Evolutionary conservation across 176 grass and related monocot species (phyloP), one percentile per base, ranked within the genome.

Genomic region (Guadua angustifolia): DNA sequence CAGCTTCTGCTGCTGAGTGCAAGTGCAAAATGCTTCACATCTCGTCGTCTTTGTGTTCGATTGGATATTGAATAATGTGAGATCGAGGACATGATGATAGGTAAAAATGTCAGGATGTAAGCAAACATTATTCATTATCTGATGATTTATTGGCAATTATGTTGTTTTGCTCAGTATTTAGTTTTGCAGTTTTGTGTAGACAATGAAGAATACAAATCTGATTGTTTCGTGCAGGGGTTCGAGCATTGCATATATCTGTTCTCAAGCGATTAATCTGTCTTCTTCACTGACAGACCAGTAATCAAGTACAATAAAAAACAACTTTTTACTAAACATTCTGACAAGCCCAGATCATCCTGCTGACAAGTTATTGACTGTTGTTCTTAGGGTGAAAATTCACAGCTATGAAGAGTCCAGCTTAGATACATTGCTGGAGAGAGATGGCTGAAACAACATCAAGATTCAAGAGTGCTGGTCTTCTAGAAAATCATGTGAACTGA

Each of bases 401-500:
- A 36, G 32, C 6, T 8, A 44, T 24, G 35, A 43, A 60, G 21
- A 13, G 22, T 29, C 39, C 17, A 25, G 2, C 33, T 46, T 25
- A 70, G 21, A 9, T 36, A 18, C 78, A 80, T 3, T 83, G 26
- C 43, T 63, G 2, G 52, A 50, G 16, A 56, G 1, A n/a, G 6
- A 68, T 32, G 24, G 43, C 26, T 18, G 40, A 69, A 69, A 22
- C 0, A 65, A 51, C 6, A 75, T 29, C 22, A 71, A 71, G 68
- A 45, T 21, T 42, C 21, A 6, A 16, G 8, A 18, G 24, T 14
- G 3, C 17, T 69, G 22, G 2, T 18, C 10, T 76, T 87, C 21
- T 29, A 82, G 62, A 69, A 80, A 82, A 25, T 29, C 39, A 17
- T 80, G 55, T 75, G 82, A 71, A 75, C 18, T 70, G 43, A 82